Conservation (phyloP, 257 asterid species). For the Coffea eugenioides region DNA sequence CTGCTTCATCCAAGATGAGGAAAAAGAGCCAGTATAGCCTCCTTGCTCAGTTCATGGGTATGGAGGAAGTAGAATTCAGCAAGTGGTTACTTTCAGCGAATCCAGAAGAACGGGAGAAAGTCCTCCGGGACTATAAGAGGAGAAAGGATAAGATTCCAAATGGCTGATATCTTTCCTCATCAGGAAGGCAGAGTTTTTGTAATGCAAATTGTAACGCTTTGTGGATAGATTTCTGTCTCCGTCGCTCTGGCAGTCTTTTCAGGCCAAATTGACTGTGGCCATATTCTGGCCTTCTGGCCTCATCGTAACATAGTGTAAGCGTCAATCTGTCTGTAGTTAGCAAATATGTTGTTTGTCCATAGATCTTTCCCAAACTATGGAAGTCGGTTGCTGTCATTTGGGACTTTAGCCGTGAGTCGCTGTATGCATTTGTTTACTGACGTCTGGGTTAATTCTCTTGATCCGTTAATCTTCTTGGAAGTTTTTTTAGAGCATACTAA, state of each 20-base stretch:
- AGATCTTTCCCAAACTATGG: background rate
- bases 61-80: slow-evolving; percentile 61
- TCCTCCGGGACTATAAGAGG: slow-evolving; percentile 31
- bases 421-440: background rate
- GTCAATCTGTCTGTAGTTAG: background rate
- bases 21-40: slow-evolving; percentile 50
- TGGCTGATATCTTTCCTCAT: slow-evolving; percentile 13
- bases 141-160: slow-evolving; percentile 29
- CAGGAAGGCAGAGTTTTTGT: background rate
- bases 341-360: background rate
- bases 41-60: slow-evolving; percentile 68
- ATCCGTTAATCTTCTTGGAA: background rate
- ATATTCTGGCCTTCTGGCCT: background rate
- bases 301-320: background rate
- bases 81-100: slow-evolving; percentile 57
- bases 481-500: background rate
- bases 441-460: background rate
- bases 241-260: background rate
- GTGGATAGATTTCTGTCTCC: background rate
- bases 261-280: background rate
- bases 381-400: background rate
- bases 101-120: slow-evolving; percentile 31
- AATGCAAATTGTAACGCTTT: background rate
- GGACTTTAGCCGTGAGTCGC: background rate
- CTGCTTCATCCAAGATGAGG: slow-evolving; percentile 33